phyloP scores from a whole-genome alignment of 139 green algal genomes.

The Chloropicon primus region DNA sequence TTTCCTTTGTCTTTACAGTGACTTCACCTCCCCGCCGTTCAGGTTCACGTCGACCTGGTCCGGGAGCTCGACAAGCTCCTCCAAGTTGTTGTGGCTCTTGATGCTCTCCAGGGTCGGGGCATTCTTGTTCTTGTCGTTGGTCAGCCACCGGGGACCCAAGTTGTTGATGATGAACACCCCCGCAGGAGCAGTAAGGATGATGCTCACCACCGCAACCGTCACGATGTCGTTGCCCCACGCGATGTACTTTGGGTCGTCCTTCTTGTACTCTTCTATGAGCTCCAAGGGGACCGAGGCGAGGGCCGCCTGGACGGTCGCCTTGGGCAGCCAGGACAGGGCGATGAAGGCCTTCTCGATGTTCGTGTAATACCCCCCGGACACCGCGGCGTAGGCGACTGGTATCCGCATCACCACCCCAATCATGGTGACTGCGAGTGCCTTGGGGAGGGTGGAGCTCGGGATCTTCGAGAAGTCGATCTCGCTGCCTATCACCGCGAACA shows the following conservation, averaged over 20 bases:
- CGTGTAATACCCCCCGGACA: slow-evolving; percentile 27
- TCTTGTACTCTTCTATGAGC: background rate
- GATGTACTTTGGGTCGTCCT: slow-evolving; percentile 7
- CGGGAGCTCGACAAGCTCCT: too few species aligned
- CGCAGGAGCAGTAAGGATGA: slow-evolving; percentile 17
- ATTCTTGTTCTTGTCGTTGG: background rate
- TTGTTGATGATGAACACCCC: slow-evolving; percentile 14
- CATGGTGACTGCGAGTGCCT: background rate
- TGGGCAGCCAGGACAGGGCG: slow-evolving; percentile 63
- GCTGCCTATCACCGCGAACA: slow-evolving; percentile 68
- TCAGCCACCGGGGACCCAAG: slow-evolving; percentile 11
- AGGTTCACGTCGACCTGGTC: too few species aligned
- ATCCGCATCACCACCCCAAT: background rate
- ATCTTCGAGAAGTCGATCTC: slow-evolving; percentile 23
- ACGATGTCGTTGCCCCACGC: slow-evolving; percentile 15
- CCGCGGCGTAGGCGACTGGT: background rate
- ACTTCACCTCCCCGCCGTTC: too few species aligned
- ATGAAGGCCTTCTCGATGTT: slow-evolving; percentile 54
- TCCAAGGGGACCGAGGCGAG: slow-evolving; percentile 10
- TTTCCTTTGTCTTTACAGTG: too few species aligned
- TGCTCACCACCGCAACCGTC: slow-evolving; percentile 14
- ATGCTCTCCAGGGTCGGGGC: too few species aligned
- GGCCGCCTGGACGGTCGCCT: slow-evolving; percentile 69
- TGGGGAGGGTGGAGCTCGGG: slow-evolving; percentile 1
- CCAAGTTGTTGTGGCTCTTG: too few species aligned